These are phyloP conservation scores for Plasmopara halstedii DNA, from an alignment of 352 stramenopile species.

Conservation along the genomic window DNA sequence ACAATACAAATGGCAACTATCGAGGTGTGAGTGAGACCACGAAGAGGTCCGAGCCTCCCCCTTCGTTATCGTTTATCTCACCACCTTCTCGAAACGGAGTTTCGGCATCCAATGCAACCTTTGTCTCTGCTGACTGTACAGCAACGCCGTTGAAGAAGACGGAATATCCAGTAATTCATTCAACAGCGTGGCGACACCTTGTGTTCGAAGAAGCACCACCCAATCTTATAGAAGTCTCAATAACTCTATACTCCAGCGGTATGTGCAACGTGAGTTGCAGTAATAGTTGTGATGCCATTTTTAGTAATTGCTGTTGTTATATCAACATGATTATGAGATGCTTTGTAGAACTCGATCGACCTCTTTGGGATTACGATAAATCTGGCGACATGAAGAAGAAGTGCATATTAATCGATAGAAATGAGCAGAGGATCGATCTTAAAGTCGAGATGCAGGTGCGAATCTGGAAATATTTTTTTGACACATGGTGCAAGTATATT, in stretches of 20 bases:
- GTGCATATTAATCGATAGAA: conserved; percentile 15
- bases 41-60: neutral
- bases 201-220: conserved; percentile 23
- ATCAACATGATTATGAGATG: too few relatives aligned
- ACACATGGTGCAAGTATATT: neutral
- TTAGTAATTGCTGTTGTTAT: too few relatives aligned
- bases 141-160: conserved; percentile 2
- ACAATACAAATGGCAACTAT: conserved; percentile 12
- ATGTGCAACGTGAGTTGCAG: neutral
- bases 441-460: conserved; percentile 15
- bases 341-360: conserved; percentile 32
- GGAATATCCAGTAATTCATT: conserved; percentile 24
- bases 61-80: conserved; percentile 10
- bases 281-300: neutral
- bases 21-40: conserved; percentile 15
- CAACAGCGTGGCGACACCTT: conserved; percentile 29
- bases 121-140: conserved; percentile 5
- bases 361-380: conserved; percentile 33
- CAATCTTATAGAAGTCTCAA: conserved; percentile 24
- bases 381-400: conserved; percentile 24
- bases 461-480: neutral
- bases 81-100: conserved; percentile 20
- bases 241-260: conserved; percentile 21
- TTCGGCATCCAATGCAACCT: conserved; percentile 4
- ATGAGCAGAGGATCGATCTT: conserved; percentile 10